Evolutionary conservation across 768 basidiomycete genomes (phyloP), one percentile per base, ranked within the genome.

Genomic region (Rhodotorula paludigena): DNA sequence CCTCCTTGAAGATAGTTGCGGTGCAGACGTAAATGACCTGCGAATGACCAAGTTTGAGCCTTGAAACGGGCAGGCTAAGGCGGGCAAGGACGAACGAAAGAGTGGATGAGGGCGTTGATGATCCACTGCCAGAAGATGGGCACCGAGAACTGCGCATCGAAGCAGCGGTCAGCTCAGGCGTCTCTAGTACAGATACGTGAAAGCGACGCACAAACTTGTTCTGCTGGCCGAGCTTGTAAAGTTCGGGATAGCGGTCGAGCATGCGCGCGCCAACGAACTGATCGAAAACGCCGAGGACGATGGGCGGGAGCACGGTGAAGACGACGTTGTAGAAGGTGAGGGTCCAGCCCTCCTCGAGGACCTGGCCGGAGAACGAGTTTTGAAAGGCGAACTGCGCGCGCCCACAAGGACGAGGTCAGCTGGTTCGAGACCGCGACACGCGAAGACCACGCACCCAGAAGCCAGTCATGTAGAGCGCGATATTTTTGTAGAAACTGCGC

Each of bases 301-400:
- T 84, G 0, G 96, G 96, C 0, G 96, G 94, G 2, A 99, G 83
- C 42, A 99, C 85, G 47, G 94, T 94, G 82, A 98, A 98, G 56
- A 96, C 78, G 74, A 98, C 74, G 64, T 76, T 76, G 82, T 96
- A 98, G 75, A 93, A 83, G 1, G 96, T 92, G 75, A 98, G 84
- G 14, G 96, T 94, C 96, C 96, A 99, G 30, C 93, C 96, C 80
- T 99, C 96, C 77, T 92, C 93, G 57, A 92, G 89, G 69, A 98
- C 93, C 78, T 98, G 96, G 28, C 96, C 96, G 1, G 96, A 99
- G 81, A 96, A 98, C 75, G 94, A 96, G 83, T 98, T 99, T 84
- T 93, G 90, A 82, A 97, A 94, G 16, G 96, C 96, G 79, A 86
- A 99, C 94, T 97, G 68, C 33, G 41, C 20, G 35, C 5, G 23